Percentiles rank a stretch among this genome's conserved stretches.
These are phyloP conservation scores for Mariannaea sp. DNA, from an alignment of 2,329 filamentous ascomycete species.

Conservation along the genomic window DNA sequence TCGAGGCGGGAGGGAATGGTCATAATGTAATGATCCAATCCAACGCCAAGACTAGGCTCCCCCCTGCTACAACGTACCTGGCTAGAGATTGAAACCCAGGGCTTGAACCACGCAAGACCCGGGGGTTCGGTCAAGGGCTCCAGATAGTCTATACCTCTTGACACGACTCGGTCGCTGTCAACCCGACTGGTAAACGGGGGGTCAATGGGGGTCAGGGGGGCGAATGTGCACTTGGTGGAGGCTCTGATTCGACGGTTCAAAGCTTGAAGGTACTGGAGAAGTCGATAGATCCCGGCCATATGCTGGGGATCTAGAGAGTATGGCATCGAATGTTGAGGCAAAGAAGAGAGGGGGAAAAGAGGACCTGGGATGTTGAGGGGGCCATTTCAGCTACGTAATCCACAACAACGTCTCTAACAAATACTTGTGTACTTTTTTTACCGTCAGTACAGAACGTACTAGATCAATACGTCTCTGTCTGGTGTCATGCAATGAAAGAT, in stretches of 20 bases:
- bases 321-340: too few species aligned
- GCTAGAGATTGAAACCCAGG: slow-evolving; percentile 4
- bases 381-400: too few species aligned
- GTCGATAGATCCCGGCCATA: slow-evolving; percentile 18
- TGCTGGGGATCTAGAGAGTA: neutral
- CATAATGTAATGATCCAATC: slow-evolving; percentile 22
- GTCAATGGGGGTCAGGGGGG: neutral
- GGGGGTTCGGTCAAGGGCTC: slow-evolving; percentile 23
- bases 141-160: too few species aligned
- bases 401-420: too few species aligned
- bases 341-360: slow-evolving; percentile 5
- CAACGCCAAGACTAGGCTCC: slow-evolving; percentile 14
- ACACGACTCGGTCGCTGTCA: too few species aligned
- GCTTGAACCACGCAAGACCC: slow-evolving; percentile 14
- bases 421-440: too few species aligned
- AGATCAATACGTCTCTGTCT: slow-evolving; percentile 9
- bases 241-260: slow-evolving; percentile 28
- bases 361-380: too few species aligned
- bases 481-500: slow-evolving; percentile 7
- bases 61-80: neutral
- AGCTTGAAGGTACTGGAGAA: too few species aligned
- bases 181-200: too few species aligned
- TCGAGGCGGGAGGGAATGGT: neutral
- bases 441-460: too few species aligned
- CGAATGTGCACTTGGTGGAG: slow-evolving; percentile 26